Base-by-base conservation (phyloP, 106 monocot genomes). In the Agapanthus africanus region DNA sequence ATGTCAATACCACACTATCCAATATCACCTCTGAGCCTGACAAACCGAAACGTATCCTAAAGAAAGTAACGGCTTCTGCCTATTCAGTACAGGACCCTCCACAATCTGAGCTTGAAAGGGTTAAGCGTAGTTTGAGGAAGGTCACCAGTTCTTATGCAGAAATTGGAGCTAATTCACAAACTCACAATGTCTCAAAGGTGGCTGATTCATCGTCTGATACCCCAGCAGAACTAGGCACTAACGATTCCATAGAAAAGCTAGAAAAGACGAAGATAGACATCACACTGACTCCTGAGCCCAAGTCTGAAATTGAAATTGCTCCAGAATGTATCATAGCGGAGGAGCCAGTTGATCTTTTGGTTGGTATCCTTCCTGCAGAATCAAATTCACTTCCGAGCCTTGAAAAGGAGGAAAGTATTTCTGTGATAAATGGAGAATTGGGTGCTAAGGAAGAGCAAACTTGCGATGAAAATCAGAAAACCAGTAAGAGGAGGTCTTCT, bases 91-190 rank as follows among this genome's bases (percentile, higher is more conserved):
- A 71, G 28, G 95, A 97, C 25, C 65, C 76, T 73, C 84, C 91
- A 28, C 81, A 85, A 71, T 80, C 76, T 75, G 97, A 97, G 75
- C 86, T 97, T 77, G 97, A 91, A 59, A 97, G 87, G 76, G 97
- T 97, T 19, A 97, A 97, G 47, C 83, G 82, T 51, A 97, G 77
- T 71, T 76, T 97, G 50, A 92, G 91, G 71, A 97, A 82, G 84
- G 78, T 92, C 27, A 71, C 95, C 54, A 86, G 73, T 80, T 66
- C 77, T 4, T 68, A 68, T 26, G 50, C 68, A 68, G 85, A 91
- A 51, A 49, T 68, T 18, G 78, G 78, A 69, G 83, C 75, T 44
- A 38, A 27, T 1, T 11, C 59, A 69, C 69, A 71, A 74, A 70
- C 66, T 37, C 70, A 35, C 34, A 74, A 36, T 62, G 33, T 67